Evolutionary conservation across 768 basidiomycete genomes (phyloP).

Genomic region (Naganishia vaughanmartiniae): DNA sequence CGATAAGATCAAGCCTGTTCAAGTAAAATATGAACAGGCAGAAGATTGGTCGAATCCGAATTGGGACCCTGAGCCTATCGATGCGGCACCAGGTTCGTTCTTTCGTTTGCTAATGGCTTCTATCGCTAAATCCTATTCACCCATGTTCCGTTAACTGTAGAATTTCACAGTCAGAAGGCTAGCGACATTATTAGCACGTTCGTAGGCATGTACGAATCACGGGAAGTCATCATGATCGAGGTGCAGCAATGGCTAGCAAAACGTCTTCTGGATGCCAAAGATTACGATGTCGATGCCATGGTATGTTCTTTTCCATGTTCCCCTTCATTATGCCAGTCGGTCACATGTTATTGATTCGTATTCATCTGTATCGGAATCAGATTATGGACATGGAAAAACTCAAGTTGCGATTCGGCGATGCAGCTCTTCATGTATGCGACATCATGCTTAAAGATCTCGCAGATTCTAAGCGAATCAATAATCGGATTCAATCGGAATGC

Average conservation of each 20-base stretch:
- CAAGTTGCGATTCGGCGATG: constrained; percentile 93
- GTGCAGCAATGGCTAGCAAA: constrained; percentile 87
- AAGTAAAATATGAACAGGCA: constrained; percentile 62
- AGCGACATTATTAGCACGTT: constrained; percentile 94
- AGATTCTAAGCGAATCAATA: constrained; percentile 84
- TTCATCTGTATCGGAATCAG: constrained; percentile 54
- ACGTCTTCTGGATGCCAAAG: constrained; percentile 71
- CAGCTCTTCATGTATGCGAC: constrained; percentile 88
- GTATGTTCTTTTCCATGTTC: constrained; percentile 49
- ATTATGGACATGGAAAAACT: constrained; percentile 88
- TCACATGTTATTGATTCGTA: constrained; percentile 1
- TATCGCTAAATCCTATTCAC: not conserved
- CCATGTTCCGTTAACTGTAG: constrained; percentile 53
- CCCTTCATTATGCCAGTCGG: too few relatives aligned
- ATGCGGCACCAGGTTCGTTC: constrained; percentile 82
- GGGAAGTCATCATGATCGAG: constrained; percentile 93
- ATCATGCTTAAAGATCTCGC: constrained; percentile 98
- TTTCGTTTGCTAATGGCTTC: not conserved
- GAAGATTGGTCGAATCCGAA: constrained; percentile 88
- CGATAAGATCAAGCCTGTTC: constrained; percentile 58
- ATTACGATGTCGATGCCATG: constrained; percentile 74
- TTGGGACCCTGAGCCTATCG: constrained; percentile 94
- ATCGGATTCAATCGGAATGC: constrained; percentile 75
- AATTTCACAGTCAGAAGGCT: constrained; percentile 84
- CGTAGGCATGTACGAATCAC: constrained; percentile 95